phyloP scores from a whole-genome alignment of 768 basidiomycete genomes.

The Galerina marginata region DNA sequence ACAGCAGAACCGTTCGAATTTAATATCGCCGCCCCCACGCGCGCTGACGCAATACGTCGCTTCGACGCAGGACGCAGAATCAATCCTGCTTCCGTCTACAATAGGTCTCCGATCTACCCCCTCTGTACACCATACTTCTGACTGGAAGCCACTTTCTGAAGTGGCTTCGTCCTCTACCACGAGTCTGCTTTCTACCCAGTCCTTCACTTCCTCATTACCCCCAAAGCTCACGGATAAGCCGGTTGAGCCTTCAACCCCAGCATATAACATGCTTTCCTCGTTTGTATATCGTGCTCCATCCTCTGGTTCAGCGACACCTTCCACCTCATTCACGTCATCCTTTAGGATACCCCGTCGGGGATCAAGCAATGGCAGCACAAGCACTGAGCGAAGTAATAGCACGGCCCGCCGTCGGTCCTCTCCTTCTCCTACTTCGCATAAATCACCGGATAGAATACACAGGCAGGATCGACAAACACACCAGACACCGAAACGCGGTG shows the following conservation, averaged over 20 bases:
- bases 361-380: constrained; percentile 37
- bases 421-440: constrained; percentile 18
- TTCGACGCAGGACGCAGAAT: constrained; percentile 53
- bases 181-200: constrained; percentile 35
- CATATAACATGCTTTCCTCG: constrained; percentile 66
- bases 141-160: constrained; percentile 27
- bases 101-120: constrained; percentile 60
- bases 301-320: constrained; percentile 38
- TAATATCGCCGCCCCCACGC: constrained; percentile 73
- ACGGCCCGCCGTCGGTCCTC: constrained; percentile 15
- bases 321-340: constrained; percentile 40
- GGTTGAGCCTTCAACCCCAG: constrained; percentile 54
- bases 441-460: constrained; percentile 15
- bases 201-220: constrained; percentile 26
- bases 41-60: constrained; percentile 78
- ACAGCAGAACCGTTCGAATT: constrained; percentile 52
- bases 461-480: constrained; percentile 10
- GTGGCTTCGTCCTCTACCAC: constrained; percentile 30
- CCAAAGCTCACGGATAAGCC: constrained; percentile 42
- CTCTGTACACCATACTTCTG: constrained; percentile 30
- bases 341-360: constrained; percentile 39
- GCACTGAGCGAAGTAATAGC: constrained; percentile 27
- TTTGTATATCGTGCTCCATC: constrained; percentile 48
- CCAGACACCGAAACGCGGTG: constrained; percentile 27
- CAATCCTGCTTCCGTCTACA: constrained; percentile 70